Base-by-base conservation (phyloP, 192 early-diverging fungal genomes). In the Phycomyces nitens region DNA sequence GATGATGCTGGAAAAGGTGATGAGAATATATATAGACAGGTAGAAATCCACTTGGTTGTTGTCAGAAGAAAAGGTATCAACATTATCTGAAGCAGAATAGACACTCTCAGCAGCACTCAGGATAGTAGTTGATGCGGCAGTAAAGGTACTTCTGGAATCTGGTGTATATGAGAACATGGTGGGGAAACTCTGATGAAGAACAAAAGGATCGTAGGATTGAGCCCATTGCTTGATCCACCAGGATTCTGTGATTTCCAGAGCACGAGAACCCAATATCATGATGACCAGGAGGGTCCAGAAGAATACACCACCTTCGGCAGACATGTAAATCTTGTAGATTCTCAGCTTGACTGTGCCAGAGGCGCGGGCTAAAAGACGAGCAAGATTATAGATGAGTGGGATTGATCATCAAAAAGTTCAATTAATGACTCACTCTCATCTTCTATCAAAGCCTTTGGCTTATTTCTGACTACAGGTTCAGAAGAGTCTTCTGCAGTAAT, bases 251-350 rank as follows among this genome's bases (percentile, higher is more conserved):
- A 89, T 78, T 4, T 73, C 69, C 38, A 84, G 50, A n/a, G 66
- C 15, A 57, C 86, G 81, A n/a, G 66, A 64, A 26, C 71, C 62
- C 9, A 73, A 24, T 3, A 85, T 66, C 0, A 80, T 54, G 26
- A 78, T 65, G 4, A 69, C 44, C 10, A 88, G 14, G 7, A 85
- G 27, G 47, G 84, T 27, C 91, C 91, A 92, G 68, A 82, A 84
- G 53, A 74, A 67, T 7, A 61, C 22, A 16, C 80, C 66, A n/a
- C 91, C 91, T 42, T 81, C 84, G 41, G 84, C 81, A 43, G 70
- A 72, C 63, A 91, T 60, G 71, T 97, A 99, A 22, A 82, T 76
- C 5, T 82, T 60, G 81, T 95, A 98, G 8, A 98, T 83, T 29
- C 75, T 26, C 1, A 78, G 62, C 42, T 83, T 86, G 60, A 98